Evolutionary conservation across 2,329 filamentous ascomycete species (phyloP), one percentile per base, ranked within the genome.

Genomic region (Pseudogymnoascus sp.): DNA sequence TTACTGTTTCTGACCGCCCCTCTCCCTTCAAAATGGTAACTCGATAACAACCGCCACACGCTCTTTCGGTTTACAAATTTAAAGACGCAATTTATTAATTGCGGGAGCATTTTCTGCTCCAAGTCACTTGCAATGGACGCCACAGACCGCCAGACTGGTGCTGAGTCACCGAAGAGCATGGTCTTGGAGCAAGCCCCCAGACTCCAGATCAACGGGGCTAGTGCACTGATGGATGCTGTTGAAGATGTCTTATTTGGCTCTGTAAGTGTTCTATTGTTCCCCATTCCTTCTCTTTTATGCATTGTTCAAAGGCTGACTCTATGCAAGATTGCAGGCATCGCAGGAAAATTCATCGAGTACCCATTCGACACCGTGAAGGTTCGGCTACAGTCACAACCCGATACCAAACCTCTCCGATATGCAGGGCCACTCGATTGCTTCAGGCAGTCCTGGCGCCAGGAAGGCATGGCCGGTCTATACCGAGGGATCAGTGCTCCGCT

Each of bases 301-400:
- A n/a, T 43, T 25, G 46, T 38, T 62, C 62, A 42, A 5, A 23
- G 34, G 43, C 46, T 63, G 53, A 37, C 21, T 49, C 12, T 37
- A 28, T 62, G 3, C 28, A 42, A 92, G 89, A 76, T 84, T 64
- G 93, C 93, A 63, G 95, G 95, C 65, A 85, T 96, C 65, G 87
- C 91, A 37, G 93, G 93, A 66, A 99, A 97, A 79, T 91, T 93
- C 75, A 93, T 99, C 73, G 95, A 99, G 75, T 99, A 97, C 75
- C 95, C 95, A 23, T 99, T 99, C 77, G 95, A 99, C 77, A 99
- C 95, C 0, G 88, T 99, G 75, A 99, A 99, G 78, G 95, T 99
- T 65, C 90, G 95, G 42, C 84, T 99, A 9, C 95, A 99, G 75
- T 95, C 93, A n/a, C 93, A 97, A 75, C 90, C 92, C 36, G 89